phyloP scores from a whole-genome alignment of 345 rosid genomes.

The Litchi chinensis region DNA sequence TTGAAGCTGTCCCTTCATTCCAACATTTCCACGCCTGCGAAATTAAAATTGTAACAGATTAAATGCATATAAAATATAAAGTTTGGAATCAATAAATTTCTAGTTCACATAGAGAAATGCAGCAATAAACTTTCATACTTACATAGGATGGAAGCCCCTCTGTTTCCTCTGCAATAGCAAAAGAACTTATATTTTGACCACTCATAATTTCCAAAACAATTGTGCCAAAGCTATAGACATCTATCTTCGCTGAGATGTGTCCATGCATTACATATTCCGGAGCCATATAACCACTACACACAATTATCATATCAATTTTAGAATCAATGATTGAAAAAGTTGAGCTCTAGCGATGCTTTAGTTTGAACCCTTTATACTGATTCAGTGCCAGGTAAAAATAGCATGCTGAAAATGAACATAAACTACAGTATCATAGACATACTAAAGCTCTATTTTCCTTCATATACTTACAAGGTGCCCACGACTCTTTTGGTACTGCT shows the following conservation, averaged over 20 bases:
- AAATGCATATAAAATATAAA: neutral
- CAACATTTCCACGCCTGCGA: conserved; percentile 38
- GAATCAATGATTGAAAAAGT: neutral
- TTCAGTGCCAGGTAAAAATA: too few relatives aligned
- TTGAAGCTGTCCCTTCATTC: conserved; percentile 24
- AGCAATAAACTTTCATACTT: neutral
- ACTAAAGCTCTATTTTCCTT: neutral
- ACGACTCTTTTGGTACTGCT: conserved; percentile 23
- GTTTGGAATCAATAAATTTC: too few relatives aligned
- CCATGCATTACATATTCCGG: neutral
- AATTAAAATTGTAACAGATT: neutral
- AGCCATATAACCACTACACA: conserved; percentile 1
- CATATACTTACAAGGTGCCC: conserved; percentile 32
- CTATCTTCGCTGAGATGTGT: neutral
- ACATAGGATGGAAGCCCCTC: neutral
- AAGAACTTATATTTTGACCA: neutral
- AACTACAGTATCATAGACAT: neutral
- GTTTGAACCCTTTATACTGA: neutral
- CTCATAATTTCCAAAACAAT: neutral
- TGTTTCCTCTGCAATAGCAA: neutral
- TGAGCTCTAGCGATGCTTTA: neutral
- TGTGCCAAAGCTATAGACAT: neutral
- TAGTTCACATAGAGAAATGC: too few relatives aligned
- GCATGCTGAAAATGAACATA: neutral
- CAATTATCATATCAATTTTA: neutral